Conservation (phyloP, 1,284 basidiomycete genomes). For the Ustilago sp. region DNA sequence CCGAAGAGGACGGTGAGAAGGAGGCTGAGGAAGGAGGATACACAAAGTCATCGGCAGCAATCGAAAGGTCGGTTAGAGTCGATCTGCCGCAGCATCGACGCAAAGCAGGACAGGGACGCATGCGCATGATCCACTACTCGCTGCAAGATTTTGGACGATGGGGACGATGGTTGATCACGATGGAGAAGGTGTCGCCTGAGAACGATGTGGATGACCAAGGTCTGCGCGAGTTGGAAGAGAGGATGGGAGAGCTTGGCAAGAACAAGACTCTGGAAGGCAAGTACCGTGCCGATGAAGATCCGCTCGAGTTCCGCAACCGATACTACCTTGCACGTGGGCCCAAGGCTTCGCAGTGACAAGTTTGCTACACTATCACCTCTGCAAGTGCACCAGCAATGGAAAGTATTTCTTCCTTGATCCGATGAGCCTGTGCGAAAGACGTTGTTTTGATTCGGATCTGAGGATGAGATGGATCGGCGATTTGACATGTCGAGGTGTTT, state of each 20-base stretch:
- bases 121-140: conserved; percentile 78
- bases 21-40: conserved; percentile 71
- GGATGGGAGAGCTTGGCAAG: conserved; percentile 44
- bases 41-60: conserved; percentile 68
- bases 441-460: too few species aligned
- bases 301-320: conserved; percentile 59
- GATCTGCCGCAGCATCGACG: conserved; percentile 60
- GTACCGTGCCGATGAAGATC: conserved; percentile 52
- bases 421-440: too few species aligned
- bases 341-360: conserved; percentile 16
- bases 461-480: too few species aligned
- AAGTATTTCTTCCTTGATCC: too few species aligned
- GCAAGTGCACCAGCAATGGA: neutral
- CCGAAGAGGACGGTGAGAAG: conserved; percentile 47
- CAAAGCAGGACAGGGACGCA: conserved; percentile 41
- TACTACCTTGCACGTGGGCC: conserved; percentile 42
- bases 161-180: conserved; percentile 75
- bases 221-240: conserved; percentile 34
- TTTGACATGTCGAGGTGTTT: neutral
- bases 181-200: conserved; percentile 56
- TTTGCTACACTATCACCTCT: neutral
- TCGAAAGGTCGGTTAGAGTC: conserved; percentile 76
- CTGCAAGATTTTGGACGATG: conserved; percentile 95
- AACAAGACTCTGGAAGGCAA: conserved; percentile 46
- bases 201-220: conserved; percentile 41